Conservation (phyloP, 257 asterid species). For the Eustoma russellianum region DNA sequence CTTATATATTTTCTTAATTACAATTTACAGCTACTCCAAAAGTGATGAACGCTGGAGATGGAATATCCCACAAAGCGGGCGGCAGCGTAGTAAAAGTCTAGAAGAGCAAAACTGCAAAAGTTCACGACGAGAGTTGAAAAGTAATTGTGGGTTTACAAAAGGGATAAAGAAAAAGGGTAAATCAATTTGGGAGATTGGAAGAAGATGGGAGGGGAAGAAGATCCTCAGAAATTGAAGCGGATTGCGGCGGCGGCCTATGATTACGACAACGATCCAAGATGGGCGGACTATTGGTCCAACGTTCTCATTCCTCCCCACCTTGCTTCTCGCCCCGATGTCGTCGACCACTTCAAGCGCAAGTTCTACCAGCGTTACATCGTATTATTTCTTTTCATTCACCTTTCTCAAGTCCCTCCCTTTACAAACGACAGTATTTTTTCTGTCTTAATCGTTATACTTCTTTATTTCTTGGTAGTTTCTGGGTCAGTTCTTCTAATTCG, state of each 20-base stretch:
- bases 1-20: too few species aligned
- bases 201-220: slow-evolving; percentile 64
- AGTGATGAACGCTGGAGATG: too few species aligned
- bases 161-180: neutral
- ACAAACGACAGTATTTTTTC: neutral
- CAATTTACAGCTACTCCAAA: too few species aligned
- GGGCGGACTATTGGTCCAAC: slow-evolving; percentile 96
- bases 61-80: too few species aligned
- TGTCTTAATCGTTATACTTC: too few species aligned
- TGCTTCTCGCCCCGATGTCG: slow-evolving; percentile 80
- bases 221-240: slow-evolving; percentile 74
- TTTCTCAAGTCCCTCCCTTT: neutral
- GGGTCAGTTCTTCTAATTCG: too few species aligned
- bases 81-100: too few species aligned
- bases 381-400: neutral
- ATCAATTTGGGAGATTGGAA: neutral
- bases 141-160: neutral
- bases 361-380: slow-evolving; percentile 93
- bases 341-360: slow-evolving; percentile 78
- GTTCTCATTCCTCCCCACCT: slow-evolving; percentile 82
- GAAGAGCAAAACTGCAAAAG: too few species aligned
- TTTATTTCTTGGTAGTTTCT: too few species aligned
- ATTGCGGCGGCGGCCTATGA: slow-evolving; percentile 80
- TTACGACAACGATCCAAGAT: slow-evolving; percentile 71
- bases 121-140: too few species aligned